Evolutionary conservation across 2,329 filamentous ascomycete genomes (phyloP), one percentile per base, ranked within the genome.

Genomic region (Tetracladium maxilliforme): DNA sequence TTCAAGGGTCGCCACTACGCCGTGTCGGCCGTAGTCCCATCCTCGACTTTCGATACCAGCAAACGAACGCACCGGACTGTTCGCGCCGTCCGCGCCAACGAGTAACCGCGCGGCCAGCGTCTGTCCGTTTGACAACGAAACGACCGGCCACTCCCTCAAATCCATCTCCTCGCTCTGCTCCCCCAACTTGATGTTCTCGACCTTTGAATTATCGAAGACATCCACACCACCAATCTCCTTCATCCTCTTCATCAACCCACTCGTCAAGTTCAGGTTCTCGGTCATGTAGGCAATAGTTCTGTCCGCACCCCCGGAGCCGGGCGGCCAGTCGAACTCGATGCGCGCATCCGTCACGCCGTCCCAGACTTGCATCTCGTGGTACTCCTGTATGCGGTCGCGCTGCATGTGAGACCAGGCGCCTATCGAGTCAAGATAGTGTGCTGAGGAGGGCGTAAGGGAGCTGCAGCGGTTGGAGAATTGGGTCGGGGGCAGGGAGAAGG

Each of bases 351-450:
- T 81, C 29, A 93, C 70, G 33, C 87, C 92, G 48, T 98, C 90
- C 90, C 92, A 98, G 16, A 95, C 90, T 48, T 93, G 79, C 90
- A 98, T 98, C 40, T 87, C 80, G 31, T 92, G 75, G 49, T 94
- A 98, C 1, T 74, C 67, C 54, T 94, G 86, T 17, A 90, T 70
- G 16, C 90, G 71, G 6, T 69, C 58, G 21, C 61, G 55, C 37
- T 80, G 65, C 32, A 94, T 58, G 43, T 92, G 72, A 6, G 61
- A 45, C 90, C 87, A 95, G 24, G 78, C 84, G 18, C 87, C 90
- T 32, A 92, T 90, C 5, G 65, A 59, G 43, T 81, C 64, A 34
- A 95, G 64, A 42, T 90, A 94, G 4, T 62, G 64, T n/a, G 82
- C 77, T 1, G 86, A 93, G 0, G 78, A 67, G 0, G 87, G 87